A percentile compares a stretch with the other conserved stretches of the same genome.
Conservation (phyloP, 352 stramenopile genomes). For the Thraustochytrium aureum region DNA sequence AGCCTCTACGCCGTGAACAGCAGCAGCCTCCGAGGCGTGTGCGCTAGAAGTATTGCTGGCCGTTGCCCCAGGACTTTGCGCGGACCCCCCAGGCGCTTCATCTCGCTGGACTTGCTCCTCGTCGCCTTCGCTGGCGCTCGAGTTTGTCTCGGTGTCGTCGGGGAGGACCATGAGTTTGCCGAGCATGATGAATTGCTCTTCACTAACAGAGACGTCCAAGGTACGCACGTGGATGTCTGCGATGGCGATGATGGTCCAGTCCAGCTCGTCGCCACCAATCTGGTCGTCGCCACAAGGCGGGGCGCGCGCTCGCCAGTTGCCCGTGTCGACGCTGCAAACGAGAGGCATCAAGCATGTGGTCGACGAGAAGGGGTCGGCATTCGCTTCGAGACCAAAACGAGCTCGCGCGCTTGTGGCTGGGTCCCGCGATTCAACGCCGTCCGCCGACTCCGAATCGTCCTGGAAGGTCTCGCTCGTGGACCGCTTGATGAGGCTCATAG, state of each 20-base stretch:
- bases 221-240: constrained; percentile 28
- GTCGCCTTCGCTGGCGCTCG: not conserved
- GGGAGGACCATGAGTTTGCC: constrained; percentile 49
- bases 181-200: constrained; percentile 53
- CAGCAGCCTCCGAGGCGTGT: too few relatives aligned
- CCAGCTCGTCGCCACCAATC: not conserved
- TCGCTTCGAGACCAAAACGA: not conserved
- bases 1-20: too few relatives aligned
- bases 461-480: constrained; percentile 31
- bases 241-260: constrained; percentile 28
- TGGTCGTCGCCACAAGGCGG: not conserved
- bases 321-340: constrained; percentile 25
- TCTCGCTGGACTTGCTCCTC: too few relatives aligned
- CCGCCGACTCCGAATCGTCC: not conserved
- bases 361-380: constrained; percentile 5
- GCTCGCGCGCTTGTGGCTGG: too few relatives aligned
- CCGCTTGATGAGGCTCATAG: constrained; percentile 1
- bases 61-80: too few relatives aligned
- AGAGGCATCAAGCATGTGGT: constrained; percentile 22
- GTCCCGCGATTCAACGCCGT: not conserved
- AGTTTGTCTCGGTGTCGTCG: not conserved
- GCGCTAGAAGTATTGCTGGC: too few relatives aligned
- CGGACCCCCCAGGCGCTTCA: too few relatives aligned
- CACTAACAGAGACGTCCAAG: constrained; percentile 38
- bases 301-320: constrained; percentile 1